These are phyloP conservation scores for Huntiella moniliformis DNA, from an alignment of 2,329 filamentous ascomycete genomes.

Conservation along the genomic window DNA sequence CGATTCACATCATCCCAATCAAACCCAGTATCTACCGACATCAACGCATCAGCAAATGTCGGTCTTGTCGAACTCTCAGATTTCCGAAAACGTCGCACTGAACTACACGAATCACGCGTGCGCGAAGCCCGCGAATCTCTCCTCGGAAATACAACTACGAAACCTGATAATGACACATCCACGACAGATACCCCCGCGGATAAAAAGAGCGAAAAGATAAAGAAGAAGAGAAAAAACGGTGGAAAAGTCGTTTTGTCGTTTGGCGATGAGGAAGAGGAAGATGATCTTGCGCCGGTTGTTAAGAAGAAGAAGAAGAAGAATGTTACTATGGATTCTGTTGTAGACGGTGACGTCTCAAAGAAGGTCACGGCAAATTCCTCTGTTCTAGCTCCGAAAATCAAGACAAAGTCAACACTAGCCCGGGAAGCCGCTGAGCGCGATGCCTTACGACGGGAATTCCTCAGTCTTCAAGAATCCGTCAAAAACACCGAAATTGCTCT, in stretches of 20 bases:
- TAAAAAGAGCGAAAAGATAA: slow-evolving; percentile 23
- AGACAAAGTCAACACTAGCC: slow-evolving; percentile 54
- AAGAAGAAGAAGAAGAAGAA: slow-evolving; percentile 19
- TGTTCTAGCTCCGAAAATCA: slow-evolving; percentile 43
- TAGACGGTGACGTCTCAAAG: slow-evolving; percentile 11
- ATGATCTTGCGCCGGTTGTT: slow-evolving; percentile 19
- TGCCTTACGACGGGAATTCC: slow-evolving; percentile 63
- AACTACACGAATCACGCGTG: slow-evolving; percentile 82
- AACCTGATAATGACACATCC: neutral
- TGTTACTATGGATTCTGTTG: slow-evolving; percentile 21
- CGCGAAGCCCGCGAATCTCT: slow-evolving; percentile 51
- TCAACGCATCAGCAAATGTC: slow-evolving; percentile 70
- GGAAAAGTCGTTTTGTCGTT: slow-evolving; percentile 39
- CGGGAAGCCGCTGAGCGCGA: slow-evolving; percentile 66
- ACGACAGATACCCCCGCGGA: slow-evolving; percentile 26
- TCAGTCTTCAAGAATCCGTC: slow-evolving; percentile 65
- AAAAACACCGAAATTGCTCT: slow-evolving; percentile 79
- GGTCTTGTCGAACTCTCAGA: slow-evolving; percentile 83
- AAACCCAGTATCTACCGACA: slow-evolving; percentile 41
- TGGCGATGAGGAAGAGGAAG: slow-evolving; percentile 40
- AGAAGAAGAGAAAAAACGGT: slow-evolving; percentile 28
- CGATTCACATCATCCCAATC: slow-evolving; percentile 1
- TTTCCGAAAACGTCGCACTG: slow-evolving; percentile 86
- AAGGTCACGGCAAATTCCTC: slow-evolving; percentile 44
- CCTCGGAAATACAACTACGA: neutral